phyloP scores from a whole-genome alignment of 768 basidiomycete genomes.

The Leccinum sublutescens region DNA sequence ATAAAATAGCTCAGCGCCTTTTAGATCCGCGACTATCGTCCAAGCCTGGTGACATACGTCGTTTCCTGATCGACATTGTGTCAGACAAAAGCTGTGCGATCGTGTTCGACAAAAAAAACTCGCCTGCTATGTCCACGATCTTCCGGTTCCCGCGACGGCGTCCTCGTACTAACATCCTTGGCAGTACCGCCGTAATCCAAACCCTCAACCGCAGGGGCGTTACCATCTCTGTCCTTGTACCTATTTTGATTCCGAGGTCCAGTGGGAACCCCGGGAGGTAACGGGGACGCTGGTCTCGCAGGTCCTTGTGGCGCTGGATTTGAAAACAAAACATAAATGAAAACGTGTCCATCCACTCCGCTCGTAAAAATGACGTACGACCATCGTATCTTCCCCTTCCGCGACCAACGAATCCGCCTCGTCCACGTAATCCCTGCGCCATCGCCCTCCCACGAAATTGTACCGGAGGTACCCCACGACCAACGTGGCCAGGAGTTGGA shows the following conservation, averaged over 20 bases:
- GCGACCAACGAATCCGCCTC: slow-evolving; percentile 40
- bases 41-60: slow-evolving; percentile 67
- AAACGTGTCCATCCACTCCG: background rate
- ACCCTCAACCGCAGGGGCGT: slow-evolving; percentile 85
- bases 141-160: slow-evolving; percentile 65
- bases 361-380: slow-evolving; percentile 32
- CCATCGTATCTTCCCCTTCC: slow-evolving; percentile 40
- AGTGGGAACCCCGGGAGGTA: slow-evolving; percentile 85
- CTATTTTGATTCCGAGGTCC: slow-evolving; percentile 87
- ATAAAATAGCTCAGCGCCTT: slow-evolving; percentile 52
- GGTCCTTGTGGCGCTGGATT: slow-evolving; percentile 46
- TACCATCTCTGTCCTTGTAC: slow-evolving; percentile 86
- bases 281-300: slow-evolving; percentile 76
- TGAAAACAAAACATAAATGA: slow-evolving; percentile 3
- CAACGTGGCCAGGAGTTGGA: slow-evolving; percentile 30
- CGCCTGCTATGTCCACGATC: slow-evolving; percentile 62
- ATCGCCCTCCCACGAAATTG: slow-evolving; percentile 45
- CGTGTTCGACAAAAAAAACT: slow-evolving; percentile 17
- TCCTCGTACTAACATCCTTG: slow-evolving; percentile 45
- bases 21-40: slow-evolving; percentile 70
- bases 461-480: slow-evolving; percentile 37
- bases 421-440: slow-evolving; percentile 42
- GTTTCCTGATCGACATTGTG: slow-evolving; percentile 48
- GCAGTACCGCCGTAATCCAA: slow-evolving; percentile 75
- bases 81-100: background rate